Percentiles rank a stretch among this genome's conserved stretches.
Conservation (phyloP, 108 stramenopile species). For the Cylindrotheca closterium region DNA sequence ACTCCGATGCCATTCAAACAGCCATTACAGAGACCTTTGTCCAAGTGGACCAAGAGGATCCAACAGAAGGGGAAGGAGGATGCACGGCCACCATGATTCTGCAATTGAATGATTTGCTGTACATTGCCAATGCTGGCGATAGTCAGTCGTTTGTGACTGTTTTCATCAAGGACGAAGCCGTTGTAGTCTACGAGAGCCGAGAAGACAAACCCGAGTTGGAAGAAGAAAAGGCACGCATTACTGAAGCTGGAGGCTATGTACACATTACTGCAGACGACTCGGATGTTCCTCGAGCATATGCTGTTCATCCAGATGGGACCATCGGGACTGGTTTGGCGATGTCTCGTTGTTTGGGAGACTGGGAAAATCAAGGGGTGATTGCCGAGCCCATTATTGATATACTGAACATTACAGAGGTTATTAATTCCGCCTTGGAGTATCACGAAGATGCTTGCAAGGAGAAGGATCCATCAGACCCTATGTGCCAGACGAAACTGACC, state of each 20-base stretch:
- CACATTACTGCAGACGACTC: conserved; percentile 49
- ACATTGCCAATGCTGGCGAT: conserved; percentile 84
- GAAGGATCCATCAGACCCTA: background rate
- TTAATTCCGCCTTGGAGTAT: conserved; percentile 15
- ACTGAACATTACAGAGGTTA: conserved; percentile 39
- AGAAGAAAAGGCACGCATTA: conserved; percentile 64
- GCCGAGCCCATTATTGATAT: conserved; percentile 81
- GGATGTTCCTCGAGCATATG: conserved; percentile 57
- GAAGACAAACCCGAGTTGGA: conserved; percentile 77
- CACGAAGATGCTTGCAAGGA: conserved; percentile 15
- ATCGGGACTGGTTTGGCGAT: conserved; percentile 76
- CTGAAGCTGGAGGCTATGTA: conserved; percentile 72
- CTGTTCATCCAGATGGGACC: conserved; percentile 50
- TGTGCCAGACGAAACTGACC: conserved; percentile 13
- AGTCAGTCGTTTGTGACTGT: conserved; percentile 53
- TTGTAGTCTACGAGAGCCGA: conserved; percentile 60
- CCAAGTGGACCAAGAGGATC: conserved; percentile 68
- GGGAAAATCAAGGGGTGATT: conserved; percentile 75
- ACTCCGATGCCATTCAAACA: conserved; percentile 27
- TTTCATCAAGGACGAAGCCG: conserved; percentile 7
- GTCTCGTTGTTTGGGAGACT: conserved; percentile 80
- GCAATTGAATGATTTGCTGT: conserved; percentile 60
- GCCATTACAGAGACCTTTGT: conserved; percentile 67
- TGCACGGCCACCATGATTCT: conserved; percentile 75
- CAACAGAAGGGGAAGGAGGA: conserved; percentile 56